A percentile compares a stretch with the other conserved stretches of the same genome.
Conservation (phyloP, 1,139 yeast genomes). For the Debaryomycetaceae sp. region DNA sequence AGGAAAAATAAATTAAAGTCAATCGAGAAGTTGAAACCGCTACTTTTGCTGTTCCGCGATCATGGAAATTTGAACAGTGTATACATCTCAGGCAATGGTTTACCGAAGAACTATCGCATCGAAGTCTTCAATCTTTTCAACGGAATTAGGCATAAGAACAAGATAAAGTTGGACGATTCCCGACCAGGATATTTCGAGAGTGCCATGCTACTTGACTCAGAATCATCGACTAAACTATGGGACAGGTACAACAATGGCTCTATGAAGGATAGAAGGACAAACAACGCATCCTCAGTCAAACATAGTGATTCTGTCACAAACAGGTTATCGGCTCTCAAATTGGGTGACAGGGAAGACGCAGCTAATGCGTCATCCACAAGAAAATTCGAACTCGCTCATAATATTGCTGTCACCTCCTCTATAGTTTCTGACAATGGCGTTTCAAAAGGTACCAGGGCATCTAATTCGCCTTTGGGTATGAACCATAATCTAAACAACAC, state of each 20-base stretch:
- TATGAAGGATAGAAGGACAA: not conserved
- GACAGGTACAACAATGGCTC: conserved; percentile 25
- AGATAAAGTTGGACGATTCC: conserved; percentile 56
- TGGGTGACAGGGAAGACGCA: not conserved
- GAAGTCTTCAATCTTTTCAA: conserved; percentile 54
- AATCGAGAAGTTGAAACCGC: conserved; percentile 29
- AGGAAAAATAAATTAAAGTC: conserved; percentile 47
- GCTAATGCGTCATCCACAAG: conserved; percentile 4
- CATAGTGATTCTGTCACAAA: not conserved
- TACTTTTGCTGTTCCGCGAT: conserved; percentile 34
- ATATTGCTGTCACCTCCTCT: conserved; percentile 14
- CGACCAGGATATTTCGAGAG: conserved; percentile 64
- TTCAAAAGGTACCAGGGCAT: conserved; percentile 4
- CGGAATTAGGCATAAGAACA: conserved; percentile 49
- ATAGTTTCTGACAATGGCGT: not conserved
- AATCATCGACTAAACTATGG: conserved; percentile 41
- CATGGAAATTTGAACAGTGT: conserved; percentile 29
- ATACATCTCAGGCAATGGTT: conserved; percentile 42
- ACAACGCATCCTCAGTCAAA: conserved; percentile 4
- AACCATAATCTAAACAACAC: conserved; percentile 28
- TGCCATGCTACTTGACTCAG: conserved; percentile 49
- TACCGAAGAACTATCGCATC: conserved; percentile 47
- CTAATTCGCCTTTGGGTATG: conserved; percentile 24
- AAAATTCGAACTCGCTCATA: conserved; percentile 19
- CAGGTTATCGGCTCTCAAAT: not conserved